A percentile compares a stretch with the other conserved stretches of the same genome.
Conservation (phyloP, 2,329 filamentous ascomycete species). For the Xylariaceae sp. region DNA sequence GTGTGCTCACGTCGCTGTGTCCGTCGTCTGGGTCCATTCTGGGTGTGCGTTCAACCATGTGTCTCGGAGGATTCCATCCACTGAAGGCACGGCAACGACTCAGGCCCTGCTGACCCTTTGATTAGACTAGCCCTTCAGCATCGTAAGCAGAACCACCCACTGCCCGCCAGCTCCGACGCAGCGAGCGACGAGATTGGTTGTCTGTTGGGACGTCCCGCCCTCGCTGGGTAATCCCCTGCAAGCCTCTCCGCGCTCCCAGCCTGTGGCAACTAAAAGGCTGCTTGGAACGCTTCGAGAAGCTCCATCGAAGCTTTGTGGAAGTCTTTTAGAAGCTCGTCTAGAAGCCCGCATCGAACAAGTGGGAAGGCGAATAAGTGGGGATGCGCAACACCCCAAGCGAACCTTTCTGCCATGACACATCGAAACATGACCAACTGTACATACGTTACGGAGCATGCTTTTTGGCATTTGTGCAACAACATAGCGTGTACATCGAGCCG, state of each 20-base stretch:
- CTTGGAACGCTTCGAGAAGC: constrained; percentile 31
- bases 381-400: too few relatives aligned
- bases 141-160: constrained; percentile 26
- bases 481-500: too few relatives aligned
- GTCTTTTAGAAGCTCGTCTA: neutral
- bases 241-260: constrained; percentile 25
- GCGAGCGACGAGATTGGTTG: constrained; percentile 5
- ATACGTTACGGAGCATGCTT: too few relatives aligned
- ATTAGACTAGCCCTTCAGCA: constrained; percentile 23
- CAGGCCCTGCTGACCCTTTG: constrained; percentile 23
- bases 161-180: constrained; percentile 15
- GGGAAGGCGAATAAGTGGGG: too few relatives aligned
- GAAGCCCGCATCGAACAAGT: too few relatives aligned
- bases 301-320: constrained; percentile 32
- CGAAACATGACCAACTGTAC: too few relatives aligned
- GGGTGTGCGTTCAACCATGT: constrained; percentile 2
- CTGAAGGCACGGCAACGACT: constrained; percentile 21
- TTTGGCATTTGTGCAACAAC: too few relatives aligned
- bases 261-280: constrained; percentile 20
- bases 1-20: too few relatives aligned
- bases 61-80: constrained; percentile 29
- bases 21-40: too few relatives aligned
- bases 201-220: constrained; percentile 12
- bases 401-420: too few relatives aligned
- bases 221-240: constrained; percentile 12